A percentile compares a stretch with the other conserved stretches of the same genome.
Evolutionary conservation across 768 basidiomycete genomes (phyloP).

Genomic region (Tylopilus sp.): DNA sequence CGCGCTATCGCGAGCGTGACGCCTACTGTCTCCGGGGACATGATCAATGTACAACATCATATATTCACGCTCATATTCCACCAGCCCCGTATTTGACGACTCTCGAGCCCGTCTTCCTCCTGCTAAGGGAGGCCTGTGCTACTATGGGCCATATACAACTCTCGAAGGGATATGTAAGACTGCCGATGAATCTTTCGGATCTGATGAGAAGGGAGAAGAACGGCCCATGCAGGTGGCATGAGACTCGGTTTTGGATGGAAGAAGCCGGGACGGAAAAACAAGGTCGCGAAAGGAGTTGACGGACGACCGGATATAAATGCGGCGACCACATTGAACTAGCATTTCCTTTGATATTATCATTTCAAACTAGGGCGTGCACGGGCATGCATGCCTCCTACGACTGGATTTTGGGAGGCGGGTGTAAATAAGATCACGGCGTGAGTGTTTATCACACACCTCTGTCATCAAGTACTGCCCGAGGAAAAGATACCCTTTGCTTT

Average conservation of each 20-base stretch:
- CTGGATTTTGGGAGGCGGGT: background rate
- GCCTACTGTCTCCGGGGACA: slow-evolving; percentile 45
- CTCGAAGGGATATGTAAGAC: slow-evolving; percentile 57
- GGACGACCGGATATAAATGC: slow-evolving; percentile 14
- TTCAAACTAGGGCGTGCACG: background rate
- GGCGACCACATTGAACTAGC: slow-evolving; percentile 21
- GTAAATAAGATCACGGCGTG: background rate
- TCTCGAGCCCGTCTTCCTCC: slow-evolving; percentile 55
- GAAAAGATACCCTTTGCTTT: background rate
- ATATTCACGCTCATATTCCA: slow-evolving; percentile 55
- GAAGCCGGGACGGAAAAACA: slow-evolving; percentile 27
- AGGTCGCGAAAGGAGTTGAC: slow-evolving; percentile 28
- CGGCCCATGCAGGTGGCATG: slow-evolving; percentile 44
- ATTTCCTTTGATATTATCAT: background rate
- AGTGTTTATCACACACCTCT: too few relatives aligned
- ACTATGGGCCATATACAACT: slow-evolving; percentile 55
- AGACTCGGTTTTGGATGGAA: slow-evolving; percentile 36
- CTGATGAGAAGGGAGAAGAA: slow-evolving; percentile 35
- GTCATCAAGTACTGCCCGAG: background rate
- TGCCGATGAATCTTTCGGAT: slow-evolving; percentile 42
- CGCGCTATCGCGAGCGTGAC: slow-evolving; percentile 36
- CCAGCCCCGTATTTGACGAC: slow-evolving; percentile 61
- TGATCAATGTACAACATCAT: slow-evolving; percentile 57
- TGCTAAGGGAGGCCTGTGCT: slow-evolving; percentile 60
- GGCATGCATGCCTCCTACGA: background rate